Conservation (phyloP, 1,284 basidiomycete genomes). For the Irpex sp. region DNA sequence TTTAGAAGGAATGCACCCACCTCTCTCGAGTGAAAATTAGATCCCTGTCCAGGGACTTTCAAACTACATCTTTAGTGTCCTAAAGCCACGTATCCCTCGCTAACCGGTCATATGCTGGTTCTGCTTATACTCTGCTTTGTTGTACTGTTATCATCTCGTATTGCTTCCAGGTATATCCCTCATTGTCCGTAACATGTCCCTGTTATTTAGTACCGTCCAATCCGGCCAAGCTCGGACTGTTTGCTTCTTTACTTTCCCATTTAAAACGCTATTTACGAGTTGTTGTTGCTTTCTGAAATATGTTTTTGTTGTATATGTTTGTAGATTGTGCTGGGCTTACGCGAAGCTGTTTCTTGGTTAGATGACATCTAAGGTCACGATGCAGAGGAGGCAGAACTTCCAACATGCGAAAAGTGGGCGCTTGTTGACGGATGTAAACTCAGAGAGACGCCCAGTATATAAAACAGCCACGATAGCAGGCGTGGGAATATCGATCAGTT, state of each 20-base stretch:
- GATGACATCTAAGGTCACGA: background rate
- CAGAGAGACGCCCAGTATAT: constrained; percentile 17
- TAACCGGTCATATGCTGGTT: background rate
- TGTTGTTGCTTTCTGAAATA: background rate
- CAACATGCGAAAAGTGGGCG: background rate
- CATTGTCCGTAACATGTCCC: background rate
- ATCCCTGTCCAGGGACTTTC: constrained; percentile 8
- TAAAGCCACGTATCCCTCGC: background rate
- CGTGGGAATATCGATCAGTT: constrained; percentile 35
- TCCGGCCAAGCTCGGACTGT: too few species aligned
- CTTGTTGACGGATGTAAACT: background rate
- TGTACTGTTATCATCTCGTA: background rate
- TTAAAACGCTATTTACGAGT: background rate
- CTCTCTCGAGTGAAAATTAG: constrained; percentile 5
- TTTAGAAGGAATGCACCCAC: constrained; percentile 5
- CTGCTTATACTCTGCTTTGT: background rate
- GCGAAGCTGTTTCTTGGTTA: background rate
- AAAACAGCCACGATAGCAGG: constrained; percentile 20
- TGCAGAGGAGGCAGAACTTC: background rate
- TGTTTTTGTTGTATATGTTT: background rate
- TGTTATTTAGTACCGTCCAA: background rate
- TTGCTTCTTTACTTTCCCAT: background rate
- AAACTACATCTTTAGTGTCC: constrained; percentile 2
- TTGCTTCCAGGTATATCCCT: background rate
- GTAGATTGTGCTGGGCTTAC: background rate